Conservation (phyloP, 495 filamentous ascomycete genomes). For the Apodospora peruviana region DNA sequence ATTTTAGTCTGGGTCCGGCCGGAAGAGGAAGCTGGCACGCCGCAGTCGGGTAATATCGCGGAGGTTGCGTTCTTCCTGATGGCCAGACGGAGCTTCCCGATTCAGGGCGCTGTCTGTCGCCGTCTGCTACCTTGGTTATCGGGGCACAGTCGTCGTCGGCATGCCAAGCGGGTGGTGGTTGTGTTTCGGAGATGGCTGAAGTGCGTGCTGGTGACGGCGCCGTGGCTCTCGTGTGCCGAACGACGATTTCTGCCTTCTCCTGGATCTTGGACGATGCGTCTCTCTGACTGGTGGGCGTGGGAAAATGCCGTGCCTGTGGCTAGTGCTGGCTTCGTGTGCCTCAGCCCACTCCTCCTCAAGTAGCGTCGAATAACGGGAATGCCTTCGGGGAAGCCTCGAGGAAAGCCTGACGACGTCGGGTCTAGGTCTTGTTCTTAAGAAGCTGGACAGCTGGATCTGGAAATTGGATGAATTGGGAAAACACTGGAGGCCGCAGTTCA, state of each 20-base stretch:
- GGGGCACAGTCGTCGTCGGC: not conserved
- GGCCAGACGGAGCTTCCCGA: not conserved
- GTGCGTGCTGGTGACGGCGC: not conserved
- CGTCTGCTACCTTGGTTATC: not conserved
- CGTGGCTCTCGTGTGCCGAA: not conserved
- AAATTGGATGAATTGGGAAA: constrained; percentile 11
- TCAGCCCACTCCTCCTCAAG: not conserved
- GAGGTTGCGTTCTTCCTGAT: constrained; percentile 1
- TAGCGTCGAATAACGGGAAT: not conserved
- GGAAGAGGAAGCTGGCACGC: not conserved
- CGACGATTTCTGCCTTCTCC: not conserved
- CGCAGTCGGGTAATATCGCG: not conserved
- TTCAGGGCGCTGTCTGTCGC: not conserved
- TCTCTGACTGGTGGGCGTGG: not conserved
- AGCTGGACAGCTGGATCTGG: not conserved
- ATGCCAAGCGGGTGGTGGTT: not conserved
- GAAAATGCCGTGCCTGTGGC: not conserved
- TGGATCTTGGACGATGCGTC: too few relatives aligned
- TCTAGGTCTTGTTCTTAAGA: not conserved
- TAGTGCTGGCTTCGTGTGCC: not conserved
- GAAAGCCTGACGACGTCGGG: not conserved
- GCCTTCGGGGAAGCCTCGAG: not conserved
- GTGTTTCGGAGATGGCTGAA: not conserved
- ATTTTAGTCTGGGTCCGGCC: not conserved
- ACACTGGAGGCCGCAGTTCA: constrained; percentile 16